Evolutionary conservation across 2,329 filamentous ascomycete genomes (phyloP).

Genomic region (Chaetomium globosum): DNA sequence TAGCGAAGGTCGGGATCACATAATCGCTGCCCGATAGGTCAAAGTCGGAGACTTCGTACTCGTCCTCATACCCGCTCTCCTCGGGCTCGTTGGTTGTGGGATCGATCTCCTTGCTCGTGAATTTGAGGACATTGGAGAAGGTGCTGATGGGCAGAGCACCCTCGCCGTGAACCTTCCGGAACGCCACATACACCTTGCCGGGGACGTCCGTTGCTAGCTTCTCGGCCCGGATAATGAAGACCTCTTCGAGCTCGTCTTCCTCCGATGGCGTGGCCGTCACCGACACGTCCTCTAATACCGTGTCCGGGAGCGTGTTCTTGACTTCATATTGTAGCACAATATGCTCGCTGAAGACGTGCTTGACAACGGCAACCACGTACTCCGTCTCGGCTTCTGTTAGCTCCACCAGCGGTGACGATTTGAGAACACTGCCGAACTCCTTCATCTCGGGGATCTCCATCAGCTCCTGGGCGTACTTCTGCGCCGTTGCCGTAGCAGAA

Average conservation of each 20-base stretch:
- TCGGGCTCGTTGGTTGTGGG: slow-evolving; percentile 91
- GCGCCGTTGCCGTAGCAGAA: slow-evolving; percentile 75
- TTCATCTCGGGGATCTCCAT: slow-evolving; percentile 88
- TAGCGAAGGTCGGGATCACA: slow-evolving; percentile 87
- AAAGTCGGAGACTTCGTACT: slow-evolving; percentile 94
- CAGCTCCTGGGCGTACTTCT: slow-evolving; percentile 87
- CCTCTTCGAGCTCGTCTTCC: slow-evolving; percentile 82
- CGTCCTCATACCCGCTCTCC: slow-evolving; percentile 90
- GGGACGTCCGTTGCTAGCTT: slow-evolving; percentile 82
- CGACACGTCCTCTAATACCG: slow-evolving; percentile 85
- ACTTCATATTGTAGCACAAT: slow-evolving; percentile 95
- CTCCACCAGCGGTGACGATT: slow-evolving; percentile 82
- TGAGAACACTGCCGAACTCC: slow-evolving; percentile 86
- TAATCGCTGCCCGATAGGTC: slow-evolving; percentile 92
- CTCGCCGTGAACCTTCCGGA: slow-evolving; percentile 79
- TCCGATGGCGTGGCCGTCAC: slow-evolving; percentile 78
- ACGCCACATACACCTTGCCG: slow-evolving; percentile 92
- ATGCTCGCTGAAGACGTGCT: slow-evolving; percentile 98
- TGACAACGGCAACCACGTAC: slow-evolving; percentile 90
- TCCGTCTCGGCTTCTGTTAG: slow-evolving; percentile 97
- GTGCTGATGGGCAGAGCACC: slow-evolving; percentile 74
- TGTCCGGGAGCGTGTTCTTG: slow-evolving; percentile 93
- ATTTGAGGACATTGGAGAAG: slow-evolving; percentile 93
- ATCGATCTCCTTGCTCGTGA: slow-evolving; percentile 97
- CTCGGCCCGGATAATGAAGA: slow-evolving; percentile 89